Base-by-base conservation (phyloP, 495 filamentous ascomycete genomes). In the Penicillium ucsense region DNA sequence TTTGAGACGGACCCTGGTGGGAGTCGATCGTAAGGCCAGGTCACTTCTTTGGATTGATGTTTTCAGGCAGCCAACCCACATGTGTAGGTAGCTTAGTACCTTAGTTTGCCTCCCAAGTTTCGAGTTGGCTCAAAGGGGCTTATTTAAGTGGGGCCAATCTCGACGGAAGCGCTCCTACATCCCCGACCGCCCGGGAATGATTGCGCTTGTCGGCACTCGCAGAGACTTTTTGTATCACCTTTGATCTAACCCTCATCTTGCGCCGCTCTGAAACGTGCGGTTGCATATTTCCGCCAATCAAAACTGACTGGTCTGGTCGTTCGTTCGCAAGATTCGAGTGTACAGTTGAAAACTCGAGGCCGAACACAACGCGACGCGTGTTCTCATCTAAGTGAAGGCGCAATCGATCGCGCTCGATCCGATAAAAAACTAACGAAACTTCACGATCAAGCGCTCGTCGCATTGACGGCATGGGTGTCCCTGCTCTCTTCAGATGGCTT, bases 401-500 rank as follows among this genome's bases (percentile, higher is more conserved):
- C 53, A 46, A 51, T 60, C 43, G 42, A 49, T 38, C 48, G 43
- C 31, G 20, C 20, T 20, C 20, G 20, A 20, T 20, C 20, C 43
- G 47, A 47, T 38, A 38, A 45, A 31, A 53, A 6, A 27, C n/a
- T 35, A 9, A 50, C 51, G 30, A 48, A n/a, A 35, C 34, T 28
- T 50, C n/a, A 53, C 27, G 9, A 38, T 33, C 32, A 27, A 48
- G 27, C 41, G 35, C 33, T 35, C 41, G 56, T 61, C 52, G 50
- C 51, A 47, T 59, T 50, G 57, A 57, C 68, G 80, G 57, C 43
- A 95, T 95, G 89, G 89, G 89, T 88, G 89, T 95, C 61, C 89
- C 89, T 54, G 88, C 89, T 47, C 81, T 89, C 33, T 94, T 92
- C 68, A 73, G 89, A 72, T 96, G 90, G 90, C 81, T 96, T 20